phyloP scores from a whole-genome alignment of 371 early-diverging fungal species.

The Mortierella sp. region DNA sequence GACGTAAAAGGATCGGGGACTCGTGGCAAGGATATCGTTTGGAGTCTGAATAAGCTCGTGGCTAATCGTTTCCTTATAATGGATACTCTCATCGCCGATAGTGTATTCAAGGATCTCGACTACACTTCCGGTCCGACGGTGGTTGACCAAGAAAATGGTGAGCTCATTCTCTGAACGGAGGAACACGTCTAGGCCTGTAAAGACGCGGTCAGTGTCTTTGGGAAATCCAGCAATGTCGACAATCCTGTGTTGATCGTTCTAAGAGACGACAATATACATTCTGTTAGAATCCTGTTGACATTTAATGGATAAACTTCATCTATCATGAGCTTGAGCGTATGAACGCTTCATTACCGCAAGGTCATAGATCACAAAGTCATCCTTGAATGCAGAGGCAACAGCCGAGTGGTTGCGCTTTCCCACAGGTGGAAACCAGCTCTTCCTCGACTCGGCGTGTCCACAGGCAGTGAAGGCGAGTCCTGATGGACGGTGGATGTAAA shows the following conservation, averaged over 20 bases:
- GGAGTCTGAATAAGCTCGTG: conserved; percentile 36
- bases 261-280: not conserved
- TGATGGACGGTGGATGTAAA: conserved; percentile 52
- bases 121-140: conserved; percentile 58
- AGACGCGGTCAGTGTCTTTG: conserved; percentile 37
- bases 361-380: conserved; percentile 52
- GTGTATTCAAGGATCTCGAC: conserved; percentile 59
- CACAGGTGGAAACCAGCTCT: conserved; percentile 47
- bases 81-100: conserved; percentile 56
- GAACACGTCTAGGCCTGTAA: conserved; percentile 57
- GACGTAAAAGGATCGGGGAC: conserved; percentile 61
- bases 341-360: conserved; percentile 33
- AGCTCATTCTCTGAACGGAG: conserved; percentile 48
- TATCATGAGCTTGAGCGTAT: not conserved
- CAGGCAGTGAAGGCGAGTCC: conserved; percentile 58
- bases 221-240: conserved; percentile 24
- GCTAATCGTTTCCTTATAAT: not conserved
- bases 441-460: conserved; percentile 42
- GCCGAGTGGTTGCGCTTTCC: conserved; percentile 12
- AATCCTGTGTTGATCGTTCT: not conserved
- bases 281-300: not conserved
- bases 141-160: conserved; percentile 60
- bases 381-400: conserved; percentile 16
- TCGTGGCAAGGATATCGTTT: conserved; percentile 61
- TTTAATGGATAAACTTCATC: not conserved